Conservation (phyloP, 2,329 filamentous ascomycete genomes). For the Karstenula rhodostoma region DNA sequence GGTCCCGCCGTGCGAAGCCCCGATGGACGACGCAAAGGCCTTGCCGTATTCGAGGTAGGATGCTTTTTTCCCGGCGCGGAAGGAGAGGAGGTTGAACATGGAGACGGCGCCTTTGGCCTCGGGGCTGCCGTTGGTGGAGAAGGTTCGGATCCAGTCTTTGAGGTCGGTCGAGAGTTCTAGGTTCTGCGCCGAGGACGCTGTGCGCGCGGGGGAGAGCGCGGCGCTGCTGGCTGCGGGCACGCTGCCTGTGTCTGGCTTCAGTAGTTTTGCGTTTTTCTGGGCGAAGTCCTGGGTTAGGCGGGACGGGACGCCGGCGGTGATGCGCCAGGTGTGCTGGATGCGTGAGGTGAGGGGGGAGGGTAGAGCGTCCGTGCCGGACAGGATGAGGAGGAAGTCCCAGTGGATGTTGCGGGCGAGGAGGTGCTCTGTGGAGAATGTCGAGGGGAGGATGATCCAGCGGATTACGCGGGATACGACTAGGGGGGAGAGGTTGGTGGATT, state of each 20-base stretch:
- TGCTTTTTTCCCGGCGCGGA: slow-evolving; percentile 60
- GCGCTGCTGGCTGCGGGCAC: slow-evolving; percentile 52
- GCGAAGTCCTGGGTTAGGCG: slow-evolving; percentile 50
- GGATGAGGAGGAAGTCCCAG: slow-evolving; percentile 61
- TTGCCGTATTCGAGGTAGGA: slow-evolving; percentile 66
- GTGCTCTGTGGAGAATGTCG: slow-evolving; percentile 50
- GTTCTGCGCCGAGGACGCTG: slow-evolving; percentile 53
- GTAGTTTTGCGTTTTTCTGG: slow-evolving; percentile 46
- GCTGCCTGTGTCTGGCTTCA: slow-evolving; percentile 46
- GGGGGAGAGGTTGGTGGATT: slow-evolving; percentile 44
- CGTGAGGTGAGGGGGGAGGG: slow-evolving; percentile 32
- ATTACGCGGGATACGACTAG: slow-evolving; percentile 55
- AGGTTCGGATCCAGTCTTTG: slow-evolving; percentile 58
- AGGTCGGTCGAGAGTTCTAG: slow-evolving; percentile 64
- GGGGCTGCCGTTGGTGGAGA: slow-evolving; percentile 26
- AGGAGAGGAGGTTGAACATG: slow-evolving; percentile 71
- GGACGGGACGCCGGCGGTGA: slow-evolving; percentile 56
- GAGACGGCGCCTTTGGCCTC: slow-evolving; percentile 58
- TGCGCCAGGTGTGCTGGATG: slow-evolving; percentile 44
- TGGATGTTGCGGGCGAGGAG: slow-evolving; percentile 52
- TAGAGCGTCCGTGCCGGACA: slow-evolving; percentile 40
- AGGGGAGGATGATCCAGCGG: slow-evolving; percentile 61
- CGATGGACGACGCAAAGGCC: slow-evolving; percentile 60
- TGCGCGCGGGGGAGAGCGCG: slow-evolving; percentile 39
- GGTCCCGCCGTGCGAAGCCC: slow-evolving; percentile 61